A percentile compares a stretch with the other conserved stretches of the same genome.
Evolutionary conservation across 169 alveolate species (phyloP).

Genomic region (Eimeria sp.): DNA sequence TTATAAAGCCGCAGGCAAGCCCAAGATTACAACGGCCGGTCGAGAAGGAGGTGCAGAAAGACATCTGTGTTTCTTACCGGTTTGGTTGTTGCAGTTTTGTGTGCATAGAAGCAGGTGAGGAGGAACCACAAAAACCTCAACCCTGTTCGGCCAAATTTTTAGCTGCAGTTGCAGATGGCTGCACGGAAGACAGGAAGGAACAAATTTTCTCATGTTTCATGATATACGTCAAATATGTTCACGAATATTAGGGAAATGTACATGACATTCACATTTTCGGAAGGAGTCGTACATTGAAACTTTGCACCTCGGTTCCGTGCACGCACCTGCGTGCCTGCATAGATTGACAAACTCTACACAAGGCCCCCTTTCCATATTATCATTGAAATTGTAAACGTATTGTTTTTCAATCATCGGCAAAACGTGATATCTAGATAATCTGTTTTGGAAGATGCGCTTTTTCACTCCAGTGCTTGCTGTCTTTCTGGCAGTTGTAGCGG

Average conservation of each 20-base stretch:
- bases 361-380: not conserved
- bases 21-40: no score
- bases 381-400: not conserved
- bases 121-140: not conserved
- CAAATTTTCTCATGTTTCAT: not conserved
- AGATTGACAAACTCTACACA: not conserved
- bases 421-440: not conserved
- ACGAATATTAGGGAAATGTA: not conserved
- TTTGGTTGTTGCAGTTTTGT: no score
- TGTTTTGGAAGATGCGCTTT: not conserved
- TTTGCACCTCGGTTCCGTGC: not conserved
- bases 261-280: not conserved
- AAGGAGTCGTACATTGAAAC: not conserved
- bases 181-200: not conserved
- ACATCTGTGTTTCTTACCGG: no score
- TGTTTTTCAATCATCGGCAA: not conserved
- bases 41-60: no score
- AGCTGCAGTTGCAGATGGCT: not conserved
- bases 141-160: no score
- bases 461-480: not conserved
- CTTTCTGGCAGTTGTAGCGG: not conserved
- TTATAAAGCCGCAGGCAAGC: no score
- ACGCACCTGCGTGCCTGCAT: not conserved
- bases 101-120: not conserved
- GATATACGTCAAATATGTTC: not conserved